These are phyloP conservation scores for Macrolepiota dolichaula DNA, from an alignment of 768 basidiomycete genomes.

Conservation along the genomic window DNA sequence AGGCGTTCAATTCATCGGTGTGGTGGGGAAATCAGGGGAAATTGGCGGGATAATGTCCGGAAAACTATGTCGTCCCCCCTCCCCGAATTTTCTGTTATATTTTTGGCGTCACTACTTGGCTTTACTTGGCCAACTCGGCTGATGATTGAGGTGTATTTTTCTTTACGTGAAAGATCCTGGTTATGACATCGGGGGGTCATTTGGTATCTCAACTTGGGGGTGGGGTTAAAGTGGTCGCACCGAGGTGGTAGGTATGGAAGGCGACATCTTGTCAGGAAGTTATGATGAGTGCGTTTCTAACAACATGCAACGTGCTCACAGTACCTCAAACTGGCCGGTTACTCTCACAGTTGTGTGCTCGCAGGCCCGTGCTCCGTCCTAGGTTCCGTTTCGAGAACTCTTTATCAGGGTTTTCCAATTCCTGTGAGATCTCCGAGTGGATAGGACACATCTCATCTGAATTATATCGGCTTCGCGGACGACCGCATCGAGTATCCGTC, in stretches of 20 bases:
- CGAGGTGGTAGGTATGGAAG: background rate
- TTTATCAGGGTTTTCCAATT: background rate
- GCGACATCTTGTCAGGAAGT: background rate
- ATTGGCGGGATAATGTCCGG: slow-evolving; percentile 1
- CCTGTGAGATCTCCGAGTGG: background rate
- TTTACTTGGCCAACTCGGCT: background rate
- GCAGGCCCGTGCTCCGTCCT: background rate
- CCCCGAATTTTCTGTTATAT: too few species aligned
- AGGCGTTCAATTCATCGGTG: background rate
- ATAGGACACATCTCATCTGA: background rate
- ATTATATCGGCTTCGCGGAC: background rate
- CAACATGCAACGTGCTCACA: background rate
- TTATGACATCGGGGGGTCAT: background rate
- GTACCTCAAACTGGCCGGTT: background rate
- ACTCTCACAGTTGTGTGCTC: background rate
- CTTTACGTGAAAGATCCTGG: background rate
- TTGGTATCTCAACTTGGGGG: background rate
- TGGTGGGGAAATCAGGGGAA: slow-evolving; percentile 1
- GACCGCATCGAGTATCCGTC: background rate
- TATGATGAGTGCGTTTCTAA: background rate
- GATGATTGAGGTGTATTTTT: background rate
- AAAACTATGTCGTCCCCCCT: background rate
- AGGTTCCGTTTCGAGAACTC: background rate
- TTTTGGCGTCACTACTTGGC: background rate
- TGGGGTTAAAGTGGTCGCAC: background rate